Evolutionary conservation across 495 filamentous ascomycete genomes (phyloP).

Genomic region (Platismatia glauca): DNA sequence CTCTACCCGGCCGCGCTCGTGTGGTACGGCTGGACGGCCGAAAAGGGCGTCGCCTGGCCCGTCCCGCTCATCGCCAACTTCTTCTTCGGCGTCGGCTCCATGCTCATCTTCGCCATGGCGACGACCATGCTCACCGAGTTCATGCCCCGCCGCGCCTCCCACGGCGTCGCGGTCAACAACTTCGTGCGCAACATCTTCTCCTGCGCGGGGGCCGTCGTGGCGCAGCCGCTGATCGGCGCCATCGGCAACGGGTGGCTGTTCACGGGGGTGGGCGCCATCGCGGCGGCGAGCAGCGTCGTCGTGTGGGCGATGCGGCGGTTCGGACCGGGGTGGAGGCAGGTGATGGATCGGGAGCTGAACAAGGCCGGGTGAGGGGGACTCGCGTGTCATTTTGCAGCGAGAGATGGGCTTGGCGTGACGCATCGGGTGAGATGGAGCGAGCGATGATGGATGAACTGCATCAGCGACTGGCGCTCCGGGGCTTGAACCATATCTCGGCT

Average conservation of each 20-base stretch:
- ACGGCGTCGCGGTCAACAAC: constrained; percentile 67
- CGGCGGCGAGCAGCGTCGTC: constrained; percentile 38
- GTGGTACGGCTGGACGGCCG: constrained; percentile 59
- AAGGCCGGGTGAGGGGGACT: background rate
- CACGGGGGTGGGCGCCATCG: constrained; percentile 64
- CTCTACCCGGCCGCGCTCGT: constrained; percentile 62
- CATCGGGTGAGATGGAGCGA: background rate
- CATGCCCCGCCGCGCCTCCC: constrained; percentile 63
- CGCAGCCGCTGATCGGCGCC: constrained; percentile 63
- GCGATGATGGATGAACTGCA: background rate
- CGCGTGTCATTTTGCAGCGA: background rate
- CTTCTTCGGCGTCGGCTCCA: constrained; percentile 78
- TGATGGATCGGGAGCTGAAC: constrained; percentile 49
- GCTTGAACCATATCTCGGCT: background rate
- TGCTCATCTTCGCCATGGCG: constrained; percentile 75
- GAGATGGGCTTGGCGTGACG: background rate
- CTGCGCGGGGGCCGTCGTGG: constrained; percentile 65
- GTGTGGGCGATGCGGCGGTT: constrained; percentile 59
- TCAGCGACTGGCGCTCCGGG: background rate
- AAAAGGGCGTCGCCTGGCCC: constrained; percentile 50
- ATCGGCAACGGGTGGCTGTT: constrained; percentile 88
- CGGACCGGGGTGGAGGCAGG: constrained; percentile 57
- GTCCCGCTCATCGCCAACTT: constrained; percentile 71
- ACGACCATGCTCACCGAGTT: constrained; percentile 89
- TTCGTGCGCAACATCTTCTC: constrained; percentile 82